phyloP scores from a whole-genome alignment of 108 stramenopile genomes.

The Cyclotella baltica region DNA sequence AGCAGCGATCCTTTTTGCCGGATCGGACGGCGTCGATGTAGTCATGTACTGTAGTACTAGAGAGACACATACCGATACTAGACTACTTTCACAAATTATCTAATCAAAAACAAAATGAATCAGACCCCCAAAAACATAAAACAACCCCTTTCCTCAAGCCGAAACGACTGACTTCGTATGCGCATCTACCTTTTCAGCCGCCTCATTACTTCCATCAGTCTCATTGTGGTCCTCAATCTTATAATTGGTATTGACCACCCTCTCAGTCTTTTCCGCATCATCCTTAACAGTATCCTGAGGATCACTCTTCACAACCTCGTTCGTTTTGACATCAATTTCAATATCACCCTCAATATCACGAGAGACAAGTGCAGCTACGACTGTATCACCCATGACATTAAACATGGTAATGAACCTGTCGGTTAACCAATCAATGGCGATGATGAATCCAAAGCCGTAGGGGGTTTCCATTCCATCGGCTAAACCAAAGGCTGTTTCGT shows the following conservation, averaged over 20 bases:
- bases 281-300: too few species aligned
- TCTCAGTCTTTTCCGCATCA: background rate
- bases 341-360: background rate
- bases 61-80: too few species aligned
- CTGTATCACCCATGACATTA: slow-evolving; percentile 22
- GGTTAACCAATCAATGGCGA: slow-evolving; percentile 26
- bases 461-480: slow-evolving; percentile 4
- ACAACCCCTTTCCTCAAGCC: background rate
- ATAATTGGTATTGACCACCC: background rate
- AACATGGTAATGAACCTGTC: slow-evolving; percentile 21
- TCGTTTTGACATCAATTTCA: background rate
- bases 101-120: too few species aligned
- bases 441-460: slow-evolving; percentile 22
- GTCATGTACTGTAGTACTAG: too few species aligned
- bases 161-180: background rate
- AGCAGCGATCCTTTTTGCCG: too few species aligned
- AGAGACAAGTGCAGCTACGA: slow-evolving; percentile 17
- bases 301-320: background rate
- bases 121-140: background rate
- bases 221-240: background rate
- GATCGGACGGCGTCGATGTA: too few species aligned
- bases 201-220: too few species aligned
- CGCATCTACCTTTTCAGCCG: background rate
- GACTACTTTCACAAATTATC: too few species aligned
- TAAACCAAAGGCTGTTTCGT: slow-evolving; percentile 2